These are phyloP conservation scores for Salix brachista DNA, from an alignment of 345 rosid species.

Conservation along the genomic window DNA sequence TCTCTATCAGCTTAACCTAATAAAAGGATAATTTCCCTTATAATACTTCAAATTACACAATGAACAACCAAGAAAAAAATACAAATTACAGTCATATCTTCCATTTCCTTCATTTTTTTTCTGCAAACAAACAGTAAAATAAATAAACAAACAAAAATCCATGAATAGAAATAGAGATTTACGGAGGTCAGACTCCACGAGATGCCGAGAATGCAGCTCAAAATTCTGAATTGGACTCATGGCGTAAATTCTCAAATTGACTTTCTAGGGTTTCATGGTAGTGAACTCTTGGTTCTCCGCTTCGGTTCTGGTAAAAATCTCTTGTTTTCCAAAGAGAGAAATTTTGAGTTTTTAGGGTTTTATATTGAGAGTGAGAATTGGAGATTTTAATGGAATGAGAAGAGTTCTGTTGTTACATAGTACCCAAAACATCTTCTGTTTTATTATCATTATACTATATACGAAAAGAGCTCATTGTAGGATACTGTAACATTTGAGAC, in stretches of 20 bases:
- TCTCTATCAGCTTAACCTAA: not conserved
- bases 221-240: constrained; percentile 98
- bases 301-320: not conserved
- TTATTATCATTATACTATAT: too few relatives aligned
- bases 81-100: not conserved
- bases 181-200: constrained; percentile 78
- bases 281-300: not conserved
- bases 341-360: not conserved
- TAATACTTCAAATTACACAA: not conserved
- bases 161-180: constrained; percentile 13
- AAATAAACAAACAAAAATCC: not conserved
- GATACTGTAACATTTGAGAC: too few relatives aligned
- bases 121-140: not conserved
- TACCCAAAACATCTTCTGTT: too few relatives aligned
- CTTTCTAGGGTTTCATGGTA: not conserved
- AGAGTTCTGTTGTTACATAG: too few relatives aligned
- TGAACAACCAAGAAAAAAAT: not conserved
- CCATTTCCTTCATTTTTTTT: not conserved
- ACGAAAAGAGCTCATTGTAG: too few relatives aligned
- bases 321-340: not conserved
- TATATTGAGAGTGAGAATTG: not conserved
- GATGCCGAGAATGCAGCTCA: constrained; percentile 88
- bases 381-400: not conserved
- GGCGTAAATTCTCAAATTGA: not conserved
- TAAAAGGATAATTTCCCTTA: not conserved